Base-by-base conservation (phyloP, 306 rosid genomes). In the Lathyrus aphaca region DNA sequence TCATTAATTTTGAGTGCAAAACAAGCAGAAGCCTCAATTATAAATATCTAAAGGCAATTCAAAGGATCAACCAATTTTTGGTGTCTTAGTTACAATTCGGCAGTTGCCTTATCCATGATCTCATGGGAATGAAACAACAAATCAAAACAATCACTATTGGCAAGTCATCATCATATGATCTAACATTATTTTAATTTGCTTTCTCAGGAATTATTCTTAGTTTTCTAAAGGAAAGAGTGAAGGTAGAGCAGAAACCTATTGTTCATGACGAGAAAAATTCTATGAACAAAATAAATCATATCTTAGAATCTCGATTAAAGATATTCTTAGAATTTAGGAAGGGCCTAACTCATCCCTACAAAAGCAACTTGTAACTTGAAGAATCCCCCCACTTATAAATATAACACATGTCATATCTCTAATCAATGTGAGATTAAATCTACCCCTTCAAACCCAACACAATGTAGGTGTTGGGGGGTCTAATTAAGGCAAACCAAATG, bases 241-340 rank as follows among this genome's bases (percentile, higher is more conserved):
- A 8, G 19, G 62, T 18, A 40, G 30, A 61, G 14, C 59, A 40
- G 32, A 61, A 50, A 29, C 66, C 63, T 10, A 10, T 38, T 49
- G 54, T 42, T 50, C 48, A 15, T 10, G 54, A 56, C 43, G 54
- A 58, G 54, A 63, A 77, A 48, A 63, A 6, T n/a, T 45, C 39
- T 25, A 37, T 1, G 62, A 38, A 57, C 58, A 55, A 38, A 45
- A 57, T 14, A 54, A 44, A 38, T 3, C 5, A 27, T 25, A 50
- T 21, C 39, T 77, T 71, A 16, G 56, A n/a, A n/a, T n/a, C n/a
- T n/a, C n/a, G n/a, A 71, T 46, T 64, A 64, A 25, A 25, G 62
- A 71, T 23, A 23, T 23, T 23, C 25, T 23, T 23, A 23, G 3
- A 23, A 23, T 23, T 23, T 23, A 2, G 25, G 25, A 1, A 1